Percentiles rank a stretch among this genome's conserved stretches.
Evolutionary conservation across 2,329 filamentous ascomycete genomes (phyloP).

Genomic region (Whalleya microplaca): DNA sequence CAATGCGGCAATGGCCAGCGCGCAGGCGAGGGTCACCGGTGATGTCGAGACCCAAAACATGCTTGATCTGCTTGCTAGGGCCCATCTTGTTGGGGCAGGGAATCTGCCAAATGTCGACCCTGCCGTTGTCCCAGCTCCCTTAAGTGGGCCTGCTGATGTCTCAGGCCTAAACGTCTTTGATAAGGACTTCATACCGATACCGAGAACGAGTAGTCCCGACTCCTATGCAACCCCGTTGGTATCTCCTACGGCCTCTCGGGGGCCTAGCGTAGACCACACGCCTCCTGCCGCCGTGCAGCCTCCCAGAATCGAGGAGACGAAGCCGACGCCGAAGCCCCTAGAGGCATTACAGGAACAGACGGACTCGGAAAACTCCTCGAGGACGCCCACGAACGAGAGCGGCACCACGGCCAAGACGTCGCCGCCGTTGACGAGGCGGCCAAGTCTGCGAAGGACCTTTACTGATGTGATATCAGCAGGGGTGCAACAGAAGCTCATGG

Average conservation of each 20-base stretch:
- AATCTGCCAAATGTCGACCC: conserved; percentile 57
- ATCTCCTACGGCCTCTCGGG: conserved; percentile 38
- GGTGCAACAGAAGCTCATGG: conserved; percentile 81
- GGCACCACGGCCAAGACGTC: conserved; percentile 55
- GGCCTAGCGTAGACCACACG: conserved; percentile 16
- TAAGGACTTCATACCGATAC: conserved; percentile 69
- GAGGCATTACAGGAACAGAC: conserved; percentile 28
- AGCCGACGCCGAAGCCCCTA: conserved; percentile 17
- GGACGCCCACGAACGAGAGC: conserved; percentile 61
- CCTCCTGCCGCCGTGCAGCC: background rate
- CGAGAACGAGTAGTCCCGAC: conserved; percentile 56
- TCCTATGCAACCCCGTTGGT: conserved; percentile 41
- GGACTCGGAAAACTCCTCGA: conserved; percentile 54
- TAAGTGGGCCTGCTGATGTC: conserved; percentile 78
- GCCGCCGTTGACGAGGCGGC: conserved; percentile 62
- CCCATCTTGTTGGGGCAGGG: conserved; percentile 75
- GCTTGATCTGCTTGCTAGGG: conserved; percentile 83
- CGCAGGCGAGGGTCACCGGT: conserved; percentile 79
- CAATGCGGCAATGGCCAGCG: conserved; percentile 77
- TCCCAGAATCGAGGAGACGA: conserved; percentile 9
- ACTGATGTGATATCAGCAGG: conserved; percentile 79
- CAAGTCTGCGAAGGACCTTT: conserved; percentile 80
- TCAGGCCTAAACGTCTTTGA: conserved; percentile 84
- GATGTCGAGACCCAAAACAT: conserved; percentile 88
- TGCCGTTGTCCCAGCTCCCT: conserved; percentile 58